Conservation (phyloP, 2,329 filamentous ascomycete genomes). For the Lanzia echinophila region DNA sequence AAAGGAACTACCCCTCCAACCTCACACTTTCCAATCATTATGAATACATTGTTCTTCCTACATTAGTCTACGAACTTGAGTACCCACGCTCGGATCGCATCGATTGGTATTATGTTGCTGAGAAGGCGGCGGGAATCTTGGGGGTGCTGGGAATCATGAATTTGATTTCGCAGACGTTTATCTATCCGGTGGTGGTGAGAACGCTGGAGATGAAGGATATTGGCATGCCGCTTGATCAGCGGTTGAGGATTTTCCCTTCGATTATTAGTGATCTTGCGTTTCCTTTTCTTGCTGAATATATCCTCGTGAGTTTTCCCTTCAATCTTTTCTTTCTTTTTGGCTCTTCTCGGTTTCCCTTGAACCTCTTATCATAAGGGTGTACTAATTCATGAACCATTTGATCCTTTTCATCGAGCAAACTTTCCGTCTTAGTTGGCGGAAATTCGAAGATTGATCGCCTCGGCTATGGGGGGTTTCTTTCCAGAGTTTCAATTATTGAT, state of each 20-base stretch:
- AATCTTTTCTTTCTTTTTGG: neutral
- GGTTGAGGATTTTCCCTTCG: constrained; percentile 65
- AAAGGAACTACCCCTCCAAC: constrained; percentile 60
- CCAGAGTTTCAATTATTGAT: too few relatives aligned
- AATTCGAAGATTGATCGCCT: too few relatives aligned
- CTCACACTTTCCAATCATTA: constrained; percentile 58
- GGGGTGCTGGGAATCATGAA: constrained; percentile 75
- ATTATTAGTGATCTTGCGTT: constrained; percentile 70
- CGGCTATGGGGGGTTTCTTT: too few relatives aligned
- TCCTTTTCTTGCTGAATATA: constrained; percentile 71
- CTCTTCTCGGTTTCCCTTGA: too few relatives aligned
- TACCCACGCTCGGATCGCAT: constrained; percentile 66
- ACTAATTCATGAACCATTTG: too few relatives aligned
- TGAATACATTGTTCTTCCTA: constrained; percentile 69
- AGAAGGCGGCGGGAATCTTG: constrained; percentile 64
- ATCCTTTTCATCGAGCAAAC: too few relatives aligned
- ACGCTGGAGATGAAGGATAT: constrained; percentile 61
- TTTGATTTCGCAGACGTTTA: constrained; percentile 67
- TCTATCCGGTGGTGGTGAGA: constrained; percentile 67
- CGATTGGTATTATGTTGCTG: constrained; percentile 67
- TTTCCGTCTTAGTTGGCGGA: too few relatives aligned
- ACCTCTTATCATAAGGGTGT: too few relatives aligned
- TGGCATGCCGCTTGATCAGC: constrained; percentile 51
- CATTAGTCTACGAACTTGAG: constrained; percentile 71
- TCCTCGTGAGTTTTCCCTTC: constrained; percentile 33